Evolutionary conservation across 2,329 filamentous ascomycete genomes (phyloP).

Genomic region (Cercospora beticola): DNA sequence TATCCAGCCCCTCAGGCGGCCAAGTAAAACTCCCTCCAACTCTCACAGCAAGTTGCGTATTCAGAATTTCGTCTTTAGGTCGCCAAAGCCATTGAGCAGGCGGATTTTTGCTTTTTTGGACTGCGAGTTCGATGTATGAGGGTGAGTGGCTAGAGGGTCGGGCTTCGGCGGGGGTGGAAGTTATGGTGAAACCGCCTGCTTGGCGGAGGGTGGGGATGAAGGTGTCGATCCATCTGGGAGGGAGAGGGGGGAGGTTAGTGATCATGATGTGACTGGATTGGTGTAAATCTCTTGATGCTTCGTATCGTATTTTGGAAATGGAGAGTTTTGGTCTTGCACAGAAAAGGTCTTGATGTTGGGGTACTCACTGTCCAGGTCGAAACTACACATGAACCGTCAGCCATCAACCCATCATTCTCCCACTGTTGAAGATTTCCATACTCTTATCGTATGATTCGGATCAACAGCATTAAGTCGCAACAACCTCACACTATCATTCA

Average conservation of each 20-base stretch:
- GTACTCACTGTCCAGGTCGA: neutral
- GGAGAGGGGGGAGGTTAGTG: neutral
- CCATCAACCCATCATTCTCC: slow-evolving; percentile 15
- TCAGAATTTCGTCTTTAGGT: slow-evolving; percentile 55
- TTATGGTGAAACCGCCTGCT: slow-evolving; percentile 86
- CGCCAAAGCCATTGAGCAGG: slow-evolving; percentile 76
- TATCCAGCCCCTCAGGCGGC: slow-evolving; percentile 58
- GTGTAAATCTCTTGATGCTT: neutral
- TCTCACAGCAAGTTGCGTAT: slow-evolving; percentile 62
- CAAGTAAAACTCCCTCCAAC: slow-evolving; percentile 81
- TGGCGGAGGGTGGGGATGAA: slow-evolving; percentile 67
- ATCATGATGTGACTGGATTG: neutral
- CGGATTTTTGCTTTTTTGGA: slow-evolving; percentile 71
- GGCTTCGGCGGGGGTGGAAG: slow-evolving; percentile 62
- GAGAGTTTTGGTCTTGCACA: neutral
- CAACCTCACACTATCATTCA: slow-evolving; percentile 68
- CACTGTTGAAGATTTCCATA: slow-evolving; percentile 10
- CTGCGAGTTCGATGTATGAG: slow-evolving; percentile 71
- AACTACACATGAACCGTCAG: slow-evolving; percentile 16
- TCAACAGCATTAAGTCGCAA: slow-evolving; percentile 62
- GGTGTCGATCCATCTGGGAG: slow-evolving; percentile 70
- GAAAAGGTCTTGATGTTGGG: neutral
- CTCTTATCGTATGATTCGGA: slow-evolving; percentile 38
- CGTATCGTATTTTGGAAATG: neutral
- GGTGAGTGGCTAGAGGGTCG: slow-evolving; percentile 25